phyloP scores from a whole-genome alignment of 2,329 filamentous ascomycete genomes.

The Amesomyces nigricolor region DNA sequence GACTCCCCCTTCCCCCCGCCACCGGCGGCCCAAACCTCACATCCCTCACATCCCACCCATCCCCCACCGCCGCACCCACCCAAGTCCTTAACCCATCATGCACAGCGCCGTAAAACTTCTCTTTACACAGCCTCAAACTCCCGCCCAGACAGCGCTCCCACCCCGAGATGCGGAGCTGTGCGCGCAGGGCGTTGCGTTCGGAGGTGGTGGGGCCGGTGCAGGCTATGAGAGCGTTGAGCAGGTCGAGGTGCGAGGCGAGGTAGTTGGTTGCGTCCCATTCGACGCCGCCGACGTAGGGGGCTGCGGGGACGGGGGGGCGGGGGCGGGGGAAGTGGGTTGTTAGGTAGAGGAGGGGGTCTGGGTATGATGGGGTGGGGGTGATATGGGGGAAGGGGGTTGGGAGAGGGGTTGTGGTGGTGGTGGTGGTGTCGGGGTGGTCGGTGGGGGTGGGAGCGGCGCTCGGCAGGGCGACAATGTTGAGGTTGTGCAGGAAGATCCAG shows the following conservation, averaged over 20 bases:
- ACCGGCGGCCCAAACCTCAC: conserved; percentile 67
- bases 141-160: conserved; percentile 87
- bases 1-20: conserved; percentile 36
- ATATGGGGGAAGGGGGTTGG: background rate
- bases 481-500: conserved; percentile 95
- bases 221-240: conserved; percentile 85
- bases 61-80: conserved; percentile 80
- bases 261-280: conserved; percentile 99
- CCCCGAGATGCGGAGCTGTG: conserved; percentile 72
- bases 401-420: background rate
- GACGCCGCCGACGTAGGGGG: conserved; percentile 92
- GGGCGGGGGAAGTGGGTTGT: conserved; percentile 73
- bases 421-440: conserved; percentile 19
- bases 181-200: conserved; percentile 73
- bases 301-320: conserved; percentile 83
- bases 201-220: conserved; percentile 59
- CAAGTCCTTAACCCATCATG: conserved; percentile 85
- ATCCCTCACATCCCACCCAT: conserved; percentile 78
- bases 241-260: conserved; percentile 83
- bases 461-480: conserved; percentile 75
- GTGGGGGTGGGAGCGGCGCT: conserved; percentile 20
- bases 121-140: conserved; percentile 85
- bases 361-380: conserved; percentile 29
- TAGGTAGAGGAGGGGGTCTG: conserved; percentile 51
- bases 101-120: conserved; percentile 92